Evolutionary conservation across 177 flowering plant genomes (phyloP).

Genomic region (Vitis hybrid): DNA sequence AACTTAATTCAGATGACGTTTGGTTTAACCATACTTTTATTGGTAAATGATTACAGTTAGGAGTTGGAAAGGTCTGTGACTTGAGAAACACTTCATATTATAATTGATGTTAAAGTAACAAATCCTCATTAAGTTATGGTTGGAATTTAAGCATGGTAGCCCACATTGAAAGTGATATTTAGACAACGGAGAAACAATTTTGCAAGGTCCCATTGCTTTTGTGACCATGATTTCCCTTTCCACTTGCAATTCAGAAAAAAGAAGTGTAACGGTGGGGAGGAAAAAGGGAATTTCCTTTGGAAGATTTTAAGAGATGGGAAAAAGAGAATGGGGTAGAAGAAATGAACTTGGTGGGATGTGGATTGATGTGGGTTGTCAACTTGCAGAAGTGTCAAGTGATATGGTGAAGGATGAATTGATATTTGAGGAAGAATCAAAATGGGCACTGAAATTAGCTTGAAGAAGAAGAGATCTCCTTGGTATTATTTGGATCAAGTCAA

Average conservation of each 20-base stretch:
- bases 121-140: slow-evolving; percentile 1
- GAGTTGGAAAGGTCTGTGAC: slow-evolving; percentile 2
- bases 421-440: not conserved
- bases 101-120: slow-evolving; percentile 1
- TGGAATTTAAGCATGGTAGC: slow-evolving; percentile 5
- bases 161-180: slow-evolving; percentile 6
- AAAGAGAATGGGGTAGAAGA: not conserved
- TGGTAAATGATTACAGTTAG: not conserved
- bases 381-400: not conserved
- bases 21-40: slow-evolving; percentile 3
- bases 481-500: slow-evolving; percentile 4
- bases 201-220: not conserved
- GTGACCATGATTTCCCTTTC: slow-evolving; percentile 1
- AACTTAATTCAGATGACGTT: slow-evolving; percentile 6
- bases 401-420: not conserved
- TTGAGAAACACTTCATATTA: slow-evolving; percentile 8
- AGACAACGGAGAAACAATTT: not conserved
- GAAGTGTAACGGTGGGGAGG: not conserved
- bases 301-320: not conserved
- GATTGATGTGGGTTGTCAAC: not conserved
- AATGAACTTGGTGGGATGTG: slow-evolving; percentile 2
- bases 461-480: slow-evolving; percentile 8
- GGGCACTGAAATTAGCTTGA: slow-evolving; percentile 5
- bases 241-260: not conserved
- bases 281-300: not conserved